These are phyloP conservation scores for Penicillium manginii DNA, from an alignment of 495 filamentous ascomycete species.

Conservation along the genomic window DNA sequence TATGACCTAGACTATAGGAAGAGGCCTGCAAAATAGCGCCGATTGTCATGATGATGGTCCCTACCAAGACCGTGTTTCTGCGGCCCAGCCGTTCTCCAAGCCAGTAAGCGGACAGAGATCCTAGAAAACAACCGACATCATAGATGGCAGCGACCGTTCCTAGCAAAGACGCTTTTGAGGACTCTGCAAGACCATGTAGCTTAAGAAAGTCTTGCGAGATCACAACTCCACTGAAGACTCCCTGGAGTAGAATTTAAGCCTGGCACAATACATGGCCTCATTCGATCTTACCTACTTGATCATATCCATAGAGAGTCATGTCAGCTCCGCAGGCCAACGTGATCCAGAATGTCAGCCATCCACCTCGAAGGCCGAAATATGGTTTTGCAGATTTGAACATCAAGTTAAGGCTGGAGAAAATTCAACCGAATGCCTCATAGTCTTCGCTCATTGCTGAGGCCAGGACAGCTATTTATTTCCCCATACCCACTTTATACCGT, in stretches of 20 bases:
- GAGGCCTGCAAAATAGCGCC: conserved; percentile 56
- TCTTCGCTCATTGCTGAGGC: background rate
- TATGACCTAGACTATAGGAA: conserved; percentile 45
- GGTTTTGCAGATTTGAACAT: conserved; percentile 13
- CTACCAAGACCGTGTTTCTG: conserved; percentile 50
- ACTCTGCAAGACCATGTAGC: conserved; percentile 30
- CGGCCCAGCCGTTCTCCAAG: conserved; percentile 54
- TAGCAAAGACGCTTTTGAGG: conserved; percentile 28
- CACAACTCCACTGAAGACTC: conserved; percentile 23
- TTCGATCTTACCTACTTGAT: conserved; percentile 11
- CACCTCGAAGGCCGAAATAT: conserved; percentile 25
- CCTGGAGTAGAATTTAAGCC: background rate
- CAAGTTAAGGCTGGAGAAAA: background rate
- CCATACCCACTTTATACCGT: background rate
- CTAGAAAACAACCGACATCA: conserved; percentile 51
- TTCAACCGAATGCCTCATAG: too few species aligned
- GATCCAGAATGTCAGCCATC: conserved; percentile 30
- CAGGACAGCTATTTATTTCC: background rate
- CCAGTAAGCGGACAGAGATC: conserved; percentile 45
- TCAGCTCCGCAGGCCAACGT: conserved; percentile 22
- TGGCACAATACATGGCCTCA: background rate
- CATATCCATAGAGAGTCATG: conserved; percentile 24
- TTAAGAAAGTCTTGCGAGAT: conserved; percentile 21
- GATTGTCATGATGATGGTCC: conserved; percentile 54
- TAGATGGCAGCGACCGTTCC: conserved; percentile 27